These are phyloP conservation scores for Zymoseptoria crescenta DNA, from an alignment of 2,329 filamentous ascomycete genomes.

Conservation along the genomic window DNA sequence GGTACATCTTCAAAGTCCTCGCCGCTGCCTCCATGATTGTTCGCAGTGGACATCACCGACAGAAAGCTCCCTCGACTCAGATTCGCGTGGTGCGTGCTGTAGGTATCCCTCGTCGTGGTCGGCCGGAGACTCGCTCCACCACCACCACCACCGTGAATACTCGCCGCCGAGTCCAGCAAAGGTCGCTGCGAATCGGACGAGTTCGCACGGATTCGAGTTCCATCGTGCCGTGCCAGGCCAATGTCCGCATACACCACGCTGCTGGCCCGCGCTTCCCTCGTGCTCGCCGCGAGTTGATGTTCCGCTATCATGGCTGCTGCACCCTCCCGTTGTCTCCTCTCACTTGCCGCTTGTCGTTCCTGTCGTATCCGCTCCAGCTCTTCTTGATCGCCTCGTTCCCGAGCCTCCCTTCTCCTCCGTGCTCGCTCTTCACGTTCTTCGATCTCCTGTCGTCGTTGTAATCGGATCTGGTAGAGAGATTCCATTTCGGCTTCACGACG, in stretches of 20 bases:
- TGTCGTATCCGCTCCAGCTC: slow-evolving; percentile 57
- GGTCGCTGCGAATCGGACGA: slow-evolving; percentile 68
- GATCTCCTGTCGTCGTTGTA: slow-evolving; percentile 65
- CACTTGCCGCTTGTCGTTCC: slow-evolving; percentile 48
- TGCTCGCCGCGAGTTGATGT: slow-evolving; percentile 47
- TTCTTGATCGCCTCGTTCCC: slow-evolving; percentile 59
- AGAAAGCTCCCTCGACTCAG: slow-evolving; percentile 36
- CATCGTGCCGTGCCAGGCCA: slow-evolving; percentile 69
- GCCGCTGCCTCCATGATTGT: slow-evolving; percentile 24
- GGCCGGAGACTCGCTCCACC: slow-evolving; percentile 23
- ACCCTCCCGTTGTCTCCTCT: slow-evolving; percentile 32
- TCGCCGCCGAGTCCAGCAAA: slow-evolving; percentile 63
- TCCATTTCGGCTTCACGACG: slow-evolving; percentile 88
- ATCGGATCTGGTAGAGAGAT: slow-evolving; percentile 77
- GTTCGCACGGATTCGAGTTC: slow-evolving; percentile 60
- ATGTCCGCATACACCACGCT: slow-evolving; percentile 70
- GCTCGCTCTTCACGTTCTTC: slow-evolving; percentile 72
- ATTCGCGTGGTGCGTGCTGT: slow-evolving; percentile 34
- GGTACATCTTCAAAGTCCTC: slow-evolving; percentile 39
- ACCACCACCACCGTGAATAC: slow-evolving; percentile 40
- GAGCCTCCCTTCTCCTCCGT: slow-evolving; percentile 61
- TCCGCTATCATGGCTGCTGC: slow-evolving; percentile 47
- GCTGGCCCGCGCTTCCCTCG: slow-evolving; percentile 59
- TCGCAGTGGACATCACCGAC: slow-evolving; percentile 31
- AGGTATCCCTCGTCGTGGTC: slow-evolving; percentile 20